Conservation (phyloP, 2,329 filamentous ascomycete species). For the Triangularia setosa region DNA sequence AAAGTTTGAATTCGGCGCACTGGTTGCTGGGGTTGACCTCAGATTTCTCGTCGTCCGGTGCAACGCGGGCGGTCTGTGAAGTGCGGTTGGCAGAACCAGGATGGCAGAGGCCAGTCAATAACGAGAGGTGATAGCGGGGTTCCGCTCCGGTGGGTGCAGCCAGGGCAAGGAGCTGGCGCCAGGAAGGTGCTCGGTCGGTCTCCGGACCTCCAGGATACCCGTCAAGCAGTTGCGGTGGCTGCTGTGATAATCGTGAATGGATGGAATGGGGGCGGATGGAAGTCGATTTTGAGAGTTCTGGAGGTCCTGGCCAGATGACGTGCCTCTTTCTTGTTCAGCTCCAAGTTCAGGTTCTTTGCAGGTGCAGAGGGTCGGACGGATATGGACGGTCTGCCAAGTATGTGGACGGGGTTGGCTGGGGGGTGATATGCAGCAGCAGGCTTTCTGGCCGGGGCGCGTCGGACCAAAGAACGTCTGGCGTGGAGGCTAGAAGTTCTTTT, state of each 20-base stretch:
- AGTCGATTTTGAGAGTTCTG: neutral
- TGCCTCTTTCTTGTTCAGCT: conserved; percentile 13
- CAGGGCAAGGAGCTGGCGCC: neutral
- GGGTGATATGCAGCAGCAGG: neutral
- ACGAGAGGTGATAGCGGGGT: conserved; percentile 23
- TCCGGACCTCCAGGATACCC: neutral
- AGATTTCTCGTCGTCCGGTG: conserved; percentile 30
- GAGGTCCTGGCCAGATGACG: conserved; percentile 3
- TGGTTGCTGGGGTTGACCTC: conserved; percentile 21
- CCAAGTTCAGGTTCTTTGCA: neutral
- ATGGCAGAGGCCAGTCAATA: conserved; percentile 17
- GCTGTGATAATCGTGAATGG: neutral
- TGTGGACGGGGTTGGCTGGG: neutral
- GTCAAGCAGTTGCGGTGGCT: neutral
- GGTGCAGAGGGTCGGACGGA: neutral
- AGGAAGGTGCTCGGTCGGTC: neutral
- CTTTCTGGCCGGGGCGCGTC: neutral
- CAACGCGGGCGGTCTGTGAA: conserved; percentile 29
- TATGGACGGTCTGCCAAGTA: neutral
- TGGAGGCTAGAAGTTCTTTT: neutral
- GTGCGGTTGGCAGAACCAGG: conserved; percentile 22
- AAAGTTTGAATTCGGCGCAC: conserved; percentile 7
- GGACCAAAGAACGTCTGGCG: neutral
- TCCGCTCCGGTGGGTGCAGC: conserved; percentile 18
- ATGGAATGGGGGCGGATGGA: neutral